Base-by-base conservation (phyloP, 202 grass and related monocot genomes). In the Carex arenaria region DNA sequence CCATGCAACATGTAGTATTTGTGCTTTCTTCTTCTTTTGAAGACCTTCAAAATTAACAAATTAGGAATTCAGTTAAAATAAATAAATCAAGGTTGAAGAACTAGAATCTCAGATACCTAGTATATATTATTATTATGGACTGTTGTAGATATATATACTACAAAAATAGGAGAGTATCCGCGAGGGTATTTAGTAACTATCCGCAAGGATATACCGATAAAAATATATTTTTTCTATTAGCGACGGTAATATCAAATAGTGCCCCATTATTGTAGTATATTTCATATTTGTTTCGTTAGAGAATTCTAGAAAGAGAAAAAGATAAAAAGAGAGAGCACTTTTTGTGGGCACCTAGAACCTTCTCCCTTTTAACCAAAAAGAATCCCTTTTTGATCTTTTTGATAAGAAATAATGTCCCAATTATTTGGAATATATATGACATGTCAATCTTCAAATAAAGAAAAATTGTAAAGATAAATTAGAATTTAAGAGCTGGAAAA, bases 21-120 rank as follows among this genome's bases (percentile, higher is more conserved):
- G 79, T 10, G 42, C 65, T 70, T n/a, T 36, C 36, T 49, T 86
- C 73, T 52, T 88, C 72, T 80, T 69, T 85, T 51, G 87, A 66
- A 13, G 88, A 88, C 81, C 92, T 94, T 82, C 34, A 76, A 34
- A 68, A 42, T 42, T 42, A 42, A 81, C 13, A 32, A 55, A 42
- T 42, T 42, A 56, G 80, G 28, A 69, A 57, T 34, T 78, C 20
- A 70, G 30, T 70, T 82, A 54, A 52, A n/a, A n/a, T 49, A 30
- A 31, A 42, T 8, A 36, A 42, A 60, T 38, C 6, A 45, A 54
- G 15, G 23, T 1, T 36, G 5, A 80, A 80, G 56, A 80, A 80
- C 53, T 12, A 80, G 22, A 31, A 54, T 59, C 72, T 34, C 51
- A 34, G 15, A 78, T 59, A 59, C 54, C 52, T 78, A 78, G 30